phyloP scores from a whole-genome alignment of 495 filamentous ascomycete species.

The Aspergillus sclerotioniger region DNA sequence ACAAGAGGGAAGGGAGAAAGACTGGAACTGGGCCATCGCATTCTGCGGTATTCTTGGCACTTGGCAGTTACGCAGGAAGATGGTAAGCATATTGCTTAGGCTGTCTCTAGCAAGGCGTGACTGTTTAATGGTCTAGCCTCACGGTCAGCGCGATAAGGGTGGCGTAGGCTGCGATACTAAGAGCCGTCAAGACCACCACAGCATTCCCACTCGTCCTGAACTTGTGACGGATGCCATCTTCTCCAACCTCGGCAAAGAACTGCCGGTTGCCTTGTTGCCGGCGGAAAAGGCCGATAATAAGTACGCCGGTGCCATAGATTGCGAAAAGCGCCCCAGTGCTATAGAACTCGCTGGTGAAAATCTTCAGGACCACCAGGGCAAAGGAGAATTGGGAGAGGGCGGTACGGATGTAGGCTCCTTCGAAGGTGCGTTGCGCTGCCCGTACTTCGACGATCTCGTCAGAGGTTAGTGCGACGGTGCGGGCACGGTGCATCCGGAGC shows the following conservation, averaged over 20 bases:
- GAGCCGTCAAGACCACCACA: constrained; percentile 75
- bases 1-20: not conserved
- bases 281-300: constrained; percentile 76
- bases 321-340: constrained; percentile 89
- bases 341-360: constrained; percentile 96
- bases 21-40: not conserved
- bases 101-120: not conserved
- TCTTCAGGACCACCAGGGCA: constrained; percentile 88
- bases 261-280: constrained; percentile 88
- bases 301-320: constrained; percentile 79
- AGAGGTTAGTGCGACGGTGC: constrained; percentile 75
- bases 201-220: constrained; percentile 84
- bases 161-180: constrained; percentile 80
- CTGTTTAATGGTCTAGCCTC: constrained; percentile 39
- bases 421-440: constrained; percentile 92
- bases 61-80: constrained; percentile 38
- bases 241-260: constrained; percentile 78
- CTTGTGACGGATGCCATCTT: constrained; percentile 67
- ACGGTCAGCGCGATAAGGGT: constrained; percentile 74
- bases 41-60: constrained; percentile 32
- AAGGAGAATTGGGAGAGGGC: constrained; percentile 93
- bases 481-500: constrained; percentile 79
- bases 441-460: constrained; percentile 90
- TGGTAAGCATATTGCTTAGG: not conserved
- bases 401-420: constrained; percentile 94